Percentiles rank a stretch among this genome's conserved stretches.
phyloP scores from a whole-genome alignment of 2,329 filamentous ascomycete genomes.

The Trichophaea hybrida region DNA sequence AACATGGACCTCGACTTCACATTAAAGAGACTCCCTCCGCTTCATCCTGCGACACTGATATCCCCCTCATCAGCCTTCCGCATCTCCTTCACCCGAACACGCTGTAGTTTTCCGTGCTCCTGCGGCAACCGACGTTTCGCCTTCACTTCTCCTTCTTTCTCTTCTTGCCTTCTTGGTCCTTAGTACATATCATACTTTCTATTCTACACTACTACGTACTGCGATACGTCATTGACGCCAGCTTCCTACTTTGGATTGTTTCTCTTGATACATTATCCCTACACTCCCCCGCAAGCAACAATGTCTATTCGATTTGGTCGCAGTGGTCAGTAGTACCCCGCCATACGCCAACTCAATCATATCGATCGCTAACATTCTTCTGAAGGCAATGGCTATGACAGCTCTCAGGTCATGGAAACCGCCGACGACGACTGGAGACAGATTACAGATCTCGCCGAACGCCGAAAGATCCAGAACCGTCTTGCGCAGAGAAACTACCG shows the following conservation, averaged over 20 bases:
- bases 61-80: not conserved
- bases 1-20: not conserved
- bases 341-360: not conserved
- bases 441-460: constrained; percentile 91
- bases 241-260: not conserved
- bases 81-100: not conserved
- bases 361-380: constrained; percentile 7
- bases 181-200: not conserved
- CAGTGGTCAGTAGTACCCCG: constrained; percentile 11
- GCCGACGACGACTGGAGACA: constrained; percentile 94
- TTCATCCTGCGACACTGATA: not conserved
- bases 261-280: not conserved
- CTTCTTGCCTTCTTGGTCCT: not conserved
- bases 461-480: constrained; percentile 86
- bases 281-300: not conserved
- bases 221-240: too few species aligned
- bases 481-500: constrained; percentile 97
- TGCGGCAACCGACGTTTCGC: not conserved
- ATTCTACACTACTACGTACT: too few species aligned
- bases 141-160: not conserved
- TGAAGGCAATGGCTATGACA: constrained; percentile 21
- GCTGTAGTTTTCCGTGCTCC: not conserved
- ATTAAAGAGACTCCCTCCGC: not conserved
- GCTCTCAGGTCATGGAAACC: constrained; percentile 22
- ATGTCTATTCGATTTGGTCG: constrained; percentile 23